A percentile compares a stretch with the other conserved stretches of the same genome.
phyloP scores from a whole-genome alignment of 75 land plant species.

The Picea glauca region DNA sequence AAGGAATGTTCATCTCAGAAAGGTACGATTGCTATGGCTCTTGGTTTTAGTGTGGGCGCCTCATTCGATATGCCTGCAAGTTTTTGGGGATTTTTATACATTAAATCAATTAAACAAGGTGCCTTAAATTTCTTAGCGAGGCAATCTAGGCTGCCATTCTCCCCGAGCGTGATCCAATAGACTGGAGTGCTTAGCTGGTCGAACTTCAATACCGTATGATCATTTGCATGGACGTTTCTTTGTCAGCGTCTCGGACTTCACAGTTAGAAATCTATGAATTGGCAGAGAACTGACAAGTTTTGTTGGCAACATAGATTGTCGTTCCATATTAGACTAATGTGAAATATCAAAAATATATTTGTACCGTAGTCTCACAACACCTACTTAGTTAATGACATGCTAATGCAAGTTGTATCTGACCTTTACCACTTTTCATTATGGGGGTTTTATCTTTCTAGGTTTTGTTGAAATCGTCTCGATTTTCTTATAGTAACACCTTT shows the following conservation, averaged over 20 bases:
- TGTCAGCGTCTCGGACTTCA: neutral
- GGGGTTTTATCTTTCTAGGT: neutral
- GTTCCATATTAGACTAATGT: no score
- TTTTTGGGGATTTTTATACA: neutral
- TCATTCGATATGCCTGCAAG: neutral
- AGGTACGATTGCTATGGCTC: conserved; percentile 17
- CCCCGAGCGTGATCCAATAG: neutral
- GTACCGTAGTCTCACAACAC: neutral
- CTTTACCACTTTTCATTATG: neutral
- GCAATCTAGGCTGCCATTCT: neutral
- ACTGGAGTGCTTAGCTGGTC: no score
- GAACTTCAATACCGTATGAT: neutral
- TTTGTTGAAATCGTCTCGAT: neutral
- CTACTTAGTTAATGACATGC: neutral
- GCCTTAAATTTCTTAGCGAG: neutral
- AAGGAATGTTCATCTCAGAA: conserved; percentile 29
- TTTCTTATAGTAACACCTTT: neutral
- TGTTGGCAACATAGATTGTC: neutral
- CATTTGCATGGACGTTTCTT: neutral
- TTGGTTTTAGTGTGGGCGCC: neutral
- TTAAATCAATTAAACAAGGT: neutral
- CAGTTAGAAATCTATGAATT: neutral
- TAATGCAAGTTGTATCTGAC: neutral
- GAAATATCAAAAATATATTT: neutral
- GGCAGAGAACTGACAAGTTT: neutral